phyloP scores from a whole-genome alignment of 148 eudicot genomes.

The Polygonum maritimum region DNA sequence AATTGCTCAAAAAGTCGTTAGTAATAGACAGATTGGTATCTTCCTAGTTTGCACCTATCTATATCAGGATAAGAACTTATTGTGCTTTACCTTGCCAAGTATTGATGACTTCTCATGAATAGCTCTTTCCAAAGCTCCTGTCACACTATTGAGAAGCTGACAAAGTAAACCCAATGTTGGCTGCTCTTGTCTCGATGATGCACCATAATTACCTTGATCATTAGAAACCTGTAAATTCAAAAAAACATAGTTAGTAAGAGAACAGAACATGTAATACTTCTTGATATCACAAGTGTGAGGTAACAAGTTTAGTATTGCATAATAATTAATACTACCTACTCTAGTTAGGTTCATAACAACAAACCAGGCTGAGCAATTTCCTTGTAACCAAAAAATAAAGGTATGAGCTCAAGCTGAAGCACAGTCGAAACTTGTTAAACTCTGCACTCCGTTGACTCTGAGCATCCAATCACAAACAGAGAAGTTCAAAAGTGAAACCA shows the following conservation, averaged over 20 bases:
- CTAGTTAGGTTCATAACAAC: background rate
- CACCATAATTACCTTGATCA: slow-evolving; percentile 31
- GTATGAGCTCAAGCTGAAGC: slow-evolving; percentile 83
- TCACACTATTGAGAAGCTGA: slow-evolving; percentile 45
- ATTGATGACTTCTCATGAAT: slow-evolving; percentile 71
- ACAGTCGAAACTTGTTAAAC: slow-evolving; percentile 56
- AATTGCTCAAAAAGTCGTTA: background rate
- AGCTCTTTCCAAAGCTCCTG: slow-evolving; percentile 75
- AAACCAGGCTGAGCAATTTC: slow-evolving; percentile 67
- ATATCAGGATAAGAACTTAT: background rate
- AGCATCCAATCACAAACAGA: slow-evolving; percentile 11
- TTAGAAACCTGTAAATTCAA: slow-evolving; percentile 46
- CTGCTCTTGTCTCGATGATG: slow-evolving; percentile 49
- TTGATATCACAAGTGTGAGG: background rate
- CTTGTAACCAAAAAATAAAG: slow-evolving; percentile 80
- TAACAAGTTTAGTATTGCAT: background rate
- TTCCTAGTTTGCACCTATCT: background rate
- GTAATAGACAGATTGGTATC: background rate
- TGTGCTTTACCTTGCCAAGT: slow-evolving; percentile 59
- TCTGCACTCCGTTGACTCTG: slow-evolving; percentile 66
- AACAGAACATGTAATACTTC: background rate
- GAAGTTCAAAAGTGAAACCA: background rate
- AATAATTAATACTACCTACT: background rate
- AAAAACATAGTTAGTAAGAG: background rate
- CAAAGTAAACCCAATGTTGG: slow-evolving; percentile 60